Evolutionary conservation across 75 land plant genomes (phyloP).

Genomic region (Picea sitchensis): DNA sequence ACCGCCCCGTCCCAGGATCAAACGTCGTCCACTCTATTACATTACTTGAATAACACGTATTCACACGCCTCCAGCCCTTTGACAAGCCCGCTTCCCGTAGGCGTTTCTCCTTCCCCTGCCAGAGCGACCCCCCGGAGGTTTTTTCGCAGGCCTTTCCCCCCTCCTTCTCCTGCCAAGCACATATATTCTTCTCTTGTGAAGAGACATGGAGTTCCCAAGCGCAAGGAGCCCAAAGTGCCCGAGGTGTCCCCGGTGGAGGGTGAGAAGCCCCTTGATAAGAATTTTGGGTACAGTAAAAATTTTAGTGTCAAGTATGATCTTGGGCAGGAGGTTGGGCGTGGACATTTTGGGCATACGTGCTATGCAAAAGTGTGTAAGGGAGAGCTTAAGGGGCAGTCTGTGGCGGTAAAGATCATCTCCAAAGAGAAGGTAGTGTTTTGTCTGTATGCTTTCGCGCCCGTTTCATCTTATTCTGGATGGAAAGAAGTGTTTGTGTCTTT

Average conservation of each 20-base stretch:
- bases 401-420: constrained; percentile 46
- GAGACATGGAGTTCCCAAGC: constrained; percentile 31
- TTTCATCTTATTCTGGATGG: neutral
- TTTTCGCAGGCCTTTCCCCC: constrained; percentile 44
- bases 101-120: constrained; percentile 16
- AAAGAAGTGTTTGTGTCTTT: neutral
- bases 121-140: constrained; percentile 34
- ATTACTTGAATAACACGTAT: constrained; percentile 2
- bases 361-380: constrained; percentile 32
- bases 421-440: constrained; percentile 34
- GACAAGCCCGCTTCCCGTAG: constrained; percentile 20
- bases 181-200: constrained; percentile 34
- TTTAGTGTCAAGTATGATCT: constrained; percentile 36
- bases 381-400: constrained; percentile 36
- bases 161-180: constrained; percentile 55
- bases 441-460: neutral
- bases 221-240: constrained; percentile 27
- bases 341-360: constrained; percentile 50
- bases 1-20: neutral
- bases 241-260: constrained; percentile 14
- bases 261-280: constrained; percentile 33
- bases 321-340: constrained; percentile 47
- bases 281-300: constrained; percentile 35
- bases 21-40: neutral
- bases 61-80: neutral